Conservation (phyloP, 1,139 yeast genomes). For the Kurtzmaniella quercitrusa region DNA sequence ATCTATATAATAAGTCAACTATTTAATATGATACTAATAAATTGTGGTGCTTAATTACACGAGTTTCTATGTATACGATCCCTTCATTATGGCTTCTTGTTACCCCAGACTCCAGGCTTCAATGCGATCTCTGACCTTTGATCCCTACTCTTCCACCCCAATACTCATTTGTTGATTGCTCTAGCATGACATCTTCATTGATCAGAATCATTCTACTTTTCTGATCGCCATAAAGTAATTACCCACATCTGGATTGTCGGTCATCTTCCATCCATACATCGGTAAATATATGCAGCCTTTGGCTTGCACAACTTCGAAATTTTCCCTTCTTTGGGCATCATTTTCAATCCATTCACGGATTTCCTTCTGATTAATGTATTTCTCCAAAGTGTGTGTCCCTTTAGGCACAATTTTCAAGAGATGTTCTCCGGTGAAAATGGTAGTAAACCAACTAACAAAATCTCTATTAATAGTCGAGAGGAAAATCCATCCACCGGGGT, state of each 20-base stretch:
- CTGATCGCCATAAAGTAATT: slow-evolving; percentile 85
- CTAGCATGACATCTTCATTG: no score
- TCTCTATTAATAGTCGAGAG: slow-evolving; percentile 91
- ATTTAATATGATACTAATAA: no score
- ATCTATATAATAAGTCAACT: no score
- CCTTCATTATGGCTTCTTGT: no score
- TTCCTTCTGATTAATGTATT: slow-evolving; percentile 78
- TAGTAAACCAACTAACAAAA: slow-evolving; percentile 85
- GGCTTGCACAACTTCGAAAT: slow-evolving; percentile 57
- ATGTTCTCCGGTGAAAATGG: slow-evolving; percentile 87
- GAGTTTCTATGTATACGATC: no score
- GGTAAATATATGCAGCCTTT: slow-evolving; percentile 86
- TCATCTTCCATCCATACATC: slow-evolving; percentile 76
- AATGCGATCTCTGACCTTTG: no score
- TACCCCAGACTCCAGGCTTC: no score
- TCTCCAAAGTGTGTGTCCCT: slow-evolving; percentile 86
- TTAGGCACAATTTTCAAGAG: slow-evolving; percentile 76
- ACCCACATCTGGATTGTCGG: slow-evolving; percentile 58
- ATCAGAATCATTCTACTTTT: slow-evolving; percentile 15
- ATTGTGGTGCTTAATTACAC: no score
- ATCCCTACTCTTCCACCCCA: no score
- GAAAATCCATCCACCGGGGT: slow-evolving; percentile 81
- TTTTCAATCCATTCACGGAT: slow-evolving; percentile 59
- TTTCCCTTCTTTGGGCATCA: slow-evolving; percentile 25
- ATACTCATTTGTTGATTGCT: no score